phyloP scores from a whole-genome alignment of 805 yeast species.

The Starmerella etchellsii region DNA sequence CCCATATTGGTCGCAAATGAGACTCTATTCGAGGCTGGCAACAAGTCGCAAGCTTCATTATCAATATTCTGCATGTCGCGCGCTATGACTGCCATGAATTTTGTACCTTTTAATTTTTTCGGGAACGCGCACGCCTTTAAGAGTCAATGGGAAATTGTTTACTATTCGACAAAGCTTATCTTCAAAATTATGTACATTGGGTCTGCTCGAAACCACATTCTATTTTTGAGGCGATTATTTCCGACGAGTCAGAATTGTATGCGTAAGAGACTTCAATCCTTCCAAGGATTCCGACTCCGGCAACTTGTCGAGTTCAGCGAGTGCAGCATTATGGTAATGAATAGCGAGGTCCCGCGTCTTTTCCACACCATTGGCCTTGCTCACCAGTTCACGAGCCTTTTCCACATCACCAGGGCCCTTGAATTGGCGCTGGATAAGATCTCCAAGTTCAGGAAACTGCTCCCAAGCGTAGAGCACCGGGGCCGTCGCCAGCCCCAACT shows the following conservation, averaged over 20 bases:
- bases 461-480: slow-evolving; percentile 94
- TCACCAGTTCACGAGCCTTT: slow-evolving; percentile 63
- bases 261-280: slow-evolving; percentile 75
- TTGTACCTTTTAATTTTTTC: too few relatives aligned
- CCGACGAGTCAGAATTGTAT: slow-evolving; percentile 66
- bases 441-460: slow-evolving; percentile 71
- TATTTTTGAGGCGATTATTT: too few relatives aligned
- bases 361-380: slow-evolving; percentile 56
- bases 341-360: slow-evolving; percentile 68
- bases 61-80: too few relatives aligned
- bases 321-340: slow-evolving; percentile 63
- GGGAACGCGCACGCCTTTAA: too few relatives aligned
- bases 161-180: too few relatives aligned
- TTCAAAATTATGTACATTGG: too few relatives aligned
- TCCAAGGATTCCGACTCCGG: slow-evolving; percentile 85
- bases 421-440: slow-evolving; percentile 72
- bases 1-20: too few relatives aligned
- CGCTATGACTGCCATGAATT: too few relatives aligned
- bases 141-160: too few relatives aligned
- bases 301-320: slow-evolving; percentile 47
- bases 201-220: too few relatives aligned
- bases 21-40: too few relatives aligned
- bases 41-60: too few relatives aligned
- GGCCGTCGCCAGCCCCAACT: slow-evolving; percentile 91
- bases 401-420: slow-evolving; percentile 71